Percentiles rank a stretch among this genome's conserved stretches.
Evolutionary conservation across 371 early-diverging fungal species (phyloP).

Genomic region (Phascolomyces articulosus): DNA sequence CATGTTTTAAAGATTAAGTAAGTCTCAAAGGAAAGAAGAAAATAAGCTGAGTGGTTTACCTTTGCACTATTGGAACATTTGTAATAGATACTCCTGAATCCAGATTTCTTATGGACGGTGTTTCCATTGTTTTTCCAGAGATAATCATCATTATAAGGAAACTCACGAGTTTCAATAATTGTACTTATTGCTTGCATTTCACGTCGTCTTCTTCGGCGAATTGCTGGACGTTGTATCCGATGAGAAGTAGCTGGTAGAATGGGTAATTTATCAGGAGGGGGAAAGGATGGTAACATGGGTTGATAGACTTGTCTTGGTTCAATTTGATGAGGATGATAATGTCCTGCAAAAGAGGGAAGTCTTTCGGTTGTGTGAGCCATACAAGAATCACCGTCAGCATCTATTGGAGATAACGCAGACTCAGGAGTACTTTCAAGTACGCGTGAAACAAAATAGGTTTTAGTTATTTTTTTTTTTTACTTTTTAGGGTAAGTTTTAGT

Average conservation of each 20-base stretch:
- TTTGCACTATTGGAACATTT: slow-evolving; percentile 56
- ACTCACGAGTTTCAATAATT: slow-evolving; percentile 58
- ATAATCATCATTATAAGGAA: slow-evolving; percentile 52
- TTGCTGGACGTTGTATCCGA: neutral
- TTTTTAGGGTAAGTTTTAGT: neutral
- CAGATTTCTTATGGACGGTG: slow-evolving; percentile 60
- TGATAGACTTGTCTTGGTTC: slow-evolving; percentile 6
- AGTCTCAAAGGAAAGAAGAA: too few species aligned
- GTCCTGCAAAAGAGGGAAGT: neutral
- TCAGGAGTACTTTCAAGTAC: neutral
- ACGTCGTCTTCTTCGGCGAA: slow-evolving; percentile 48
- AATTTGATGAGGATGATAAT: neutral
- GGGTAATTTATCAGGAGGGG: slow-evolving; percentile 12
- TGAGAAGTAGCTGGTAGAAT: slow-evolving; percentile 14
- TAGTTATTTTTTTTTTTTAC: neutral
- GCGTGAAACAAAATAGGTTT: neutral
- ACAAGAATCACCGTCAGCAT: slow-evolving; percentile 3
- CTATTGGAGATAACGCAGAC: neutral
- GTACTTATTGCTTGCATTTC: slow-evolving; percentile 65
- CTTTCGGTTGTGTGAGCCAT: neutral
- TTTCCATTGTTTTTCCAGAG: slow-evolving; percentile 69
- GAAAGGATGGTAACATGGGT: neutral
- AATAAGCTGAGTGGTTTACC: slow-evolving; percentile 16
- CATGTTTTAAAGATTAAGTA: too few species aligned
- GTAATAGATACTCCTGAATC: slow-evolving; percentile 59